Evolutionary conservation across 805 yeast genomes (phyloP).

Genomic region (Yarrowia sp.): DNA sequence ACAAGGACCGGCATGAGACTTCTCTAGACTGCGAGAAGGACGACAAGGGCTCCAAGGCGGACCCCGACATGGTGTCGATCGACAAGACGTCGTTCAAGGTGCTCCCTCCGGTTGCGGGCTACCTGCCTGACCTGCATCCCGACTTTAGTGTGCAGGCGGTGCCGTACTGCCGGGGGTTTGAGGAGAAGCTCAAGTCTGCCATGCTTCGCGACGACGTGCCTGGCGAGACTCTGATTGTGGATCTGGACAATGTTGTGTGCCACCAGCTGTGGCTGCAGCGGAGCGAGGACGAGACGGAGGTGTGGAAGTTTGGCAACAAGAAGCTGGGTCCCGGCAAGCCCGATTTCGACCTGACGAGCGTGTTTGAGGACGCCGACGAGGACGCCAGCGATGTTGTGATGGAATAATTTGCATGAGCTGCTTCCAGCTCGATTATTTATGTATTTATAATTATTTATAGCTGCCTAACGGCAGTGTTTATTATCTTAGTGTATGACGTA

Average conservation of each 20-base stretch:
- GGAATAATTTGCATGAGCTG: slow-evolving; percentile 10
- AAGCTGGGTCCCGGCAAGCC: slow-evolving; percentile 24
- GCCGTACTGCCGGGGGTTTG: slow-evolving; percentile 30
- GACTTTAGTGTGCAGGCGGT: slow-evolving; percentile 33
- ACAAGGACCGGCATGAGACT: not conserved
- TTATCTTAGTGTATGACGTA: not conserved
- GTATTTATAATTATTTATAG: slow-evolving; percentile 19
- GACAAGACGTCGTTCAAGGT: slow-evolving; percentile 24
- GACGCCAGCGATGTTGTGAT: not conserved
- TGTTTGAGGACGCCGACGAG: not conserved
- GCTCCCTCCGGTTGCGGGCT: slow-evolving; percentile 32
- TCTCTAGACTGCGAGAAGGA: not conserved
- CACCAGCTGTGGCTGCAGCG: slow-evolving; percentile 21
- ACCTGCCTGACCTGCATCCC: slow-evolving; percentile 33
- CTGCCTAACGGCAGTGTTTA: not conserved
- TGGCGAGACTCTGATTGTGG: slow-evolving; percentile 17
- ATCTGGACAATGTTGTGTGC: slow-evolving; percentile 17
- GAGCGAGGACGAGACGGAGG: slow-evolving; percentile 1
- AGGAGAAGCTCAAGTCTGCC: slow-evolving; percentile 30
- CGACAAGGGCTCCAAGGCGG: not conserved
- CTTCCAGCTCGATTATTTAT: not conserved
- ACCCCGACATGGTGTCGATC: not conserved
- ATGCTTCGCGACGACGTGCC: slow-evolving; percentile 30
- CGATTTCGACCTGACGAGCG: not conserved
- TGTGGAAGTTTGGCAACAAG: slow-evolving; percentile 17